Evolutionary conservation across 768 basidiomycete genomes (phyloP), one percentile per base, ranked within the genome.

Genomic region (Lactarius psammicola): DNA sequence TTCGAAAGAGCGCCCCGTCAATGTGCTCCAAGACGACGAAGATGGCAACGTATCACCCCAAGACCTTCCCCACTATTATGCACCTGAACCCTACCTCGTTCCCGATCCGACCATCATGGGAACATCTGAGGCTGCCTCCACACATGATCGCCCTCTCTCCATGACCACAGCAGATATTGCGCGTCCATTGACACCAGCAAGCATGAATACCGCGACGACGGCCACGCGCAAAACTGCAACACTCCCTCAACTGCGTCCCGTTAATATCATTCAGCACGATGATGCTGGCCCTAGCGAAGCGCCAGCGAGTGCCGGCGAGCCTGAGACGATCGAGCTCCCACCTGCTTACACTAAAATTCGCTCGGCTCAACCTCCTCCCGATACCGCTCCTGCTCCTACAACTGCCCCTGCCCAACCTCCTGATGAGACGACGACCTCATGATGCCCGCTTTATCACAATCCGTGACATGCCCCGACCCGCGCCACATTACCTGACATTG

Each of bases 221-320:
- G 76, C 81, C 71, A 69, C 72, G 28, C 85, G 85, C 69, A 83
- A 83, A 60, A 78, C 79, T 10, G 75, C 78, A 2, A 73, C 73
- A 46, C 74, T 82, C 60, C 79, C 86, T 44, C 78, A 76, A 67
- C 77, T 91, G 77, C 79, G 90, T 55, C 81, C 89, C 0, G 85
- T 94, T 38, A 92, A 93, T 72, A 84, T 92, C 71, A 82, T 93
- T 54, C 92, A 93, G 75, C 92, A 94, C 70, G 90, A 92, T 68
- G 92, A 94, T 72, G 92, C 89, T 0, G 91, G 92, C 1, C 76
- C 76, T 9, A 82, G 85, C 6, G 82, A 81, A 63, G 75, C 74
- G 5, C n/a, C 44, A 20, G 5, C 26, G 66, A 69, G 63, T 20
- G 76, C 75, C 1, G 77, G 76, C 9, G 83, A 85, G 68, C 73